Conservation (phyloP, 2,329 filamentous ascomycete genomes). For the Epichloe coenophiala region DNA sequence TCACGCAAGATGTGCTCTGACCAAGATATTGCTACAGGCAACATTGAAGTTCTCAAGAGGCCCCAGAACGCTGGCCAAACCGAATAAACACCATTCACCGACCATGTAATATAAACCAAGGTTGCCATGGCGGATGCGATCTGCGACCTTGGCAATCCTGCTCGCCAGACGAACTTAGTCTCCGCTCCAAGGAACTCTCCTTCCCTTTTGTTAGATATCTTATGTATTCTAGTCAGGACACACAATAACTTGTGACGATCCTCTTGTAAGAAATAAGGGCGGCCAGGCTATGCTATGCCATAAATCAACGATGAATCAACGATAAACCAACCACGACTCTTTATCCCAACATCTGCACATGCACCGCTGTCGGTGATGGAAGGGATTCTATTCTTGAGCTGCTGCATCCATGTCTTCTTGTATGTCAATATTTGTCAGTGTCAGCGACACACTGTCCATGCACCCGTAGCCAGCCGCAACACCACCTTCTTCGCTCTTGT, state of each 20-base stretch:
- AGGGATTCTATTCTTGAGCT: not conserved
- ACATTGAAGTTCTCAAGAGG: slow-evolving; percentile 32
- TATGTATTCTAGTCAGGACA: slow-evolving; percentile 8
- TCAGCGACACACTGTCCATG: slow-evolving; percentile 62
- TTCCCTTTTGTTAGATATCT: slow-evolving; percentile 10
- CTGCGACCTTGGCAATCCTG: not conserved
- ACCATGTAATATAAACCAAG: not conserved
- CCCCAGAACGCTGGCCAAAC: slow-evolving; percentile 15
- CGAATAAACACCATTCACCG: slow-evolving; percentile 8
- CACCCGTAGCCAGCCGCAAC: slow-evolving; percentile 90
- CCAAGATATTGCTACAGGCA: slow-evolving; percentile 17
- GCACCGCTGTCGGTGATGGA: not conserved
- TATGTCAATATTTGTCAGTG: slow-evolving; percentile 21
- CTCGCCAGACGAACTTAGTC: slow-evolving; percentile 1
- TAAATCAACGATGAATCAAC: no score
- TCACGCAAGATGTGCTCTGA: not conserved
- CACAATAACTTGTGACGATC: not conserved
- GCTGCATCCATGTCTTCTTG: not conserved
- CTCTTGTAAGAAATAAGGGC: slow-evolving; percentile 5
- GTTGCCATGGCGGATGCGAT: not conserved
- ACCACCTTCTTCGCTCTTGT: slow-evolving; percentile 87
- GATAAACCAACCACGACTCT: not conserved
- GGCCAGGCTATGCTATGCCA: not conserved
- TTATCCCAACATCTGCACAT: not conserved
- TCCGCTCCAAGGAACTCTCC: slow-evolving; percentile 9